These are phyloP conservation scores for Candida schatavii DNA, from an alignment of 805 yeast species.

Conservation along the genomic window DNA sequence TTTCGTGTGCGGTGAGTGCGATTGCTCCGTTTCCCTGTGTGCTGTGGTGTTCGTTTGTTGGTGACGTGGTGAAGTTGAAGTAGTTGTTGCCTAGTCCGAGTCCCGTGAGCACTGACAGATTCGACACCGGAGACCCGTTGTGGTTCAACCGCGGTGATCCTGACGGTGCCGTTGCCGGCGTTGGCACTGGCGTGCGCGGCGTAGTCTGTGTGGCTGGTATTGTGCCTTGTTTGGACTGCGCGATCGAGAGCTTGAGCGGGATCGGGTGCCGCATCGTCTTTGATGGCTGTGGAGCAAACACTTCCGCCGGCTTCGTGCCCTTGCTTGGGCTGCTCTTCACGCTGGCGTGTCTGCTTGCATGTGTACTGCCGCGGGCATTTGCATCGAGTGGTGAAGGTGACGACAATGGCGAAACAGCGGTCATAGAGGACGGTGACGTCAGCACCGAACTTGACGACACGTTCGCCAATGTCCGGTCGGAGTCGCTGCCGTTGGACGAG, in stretches of 20 bases:
- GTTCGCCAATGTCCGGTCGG: not conserved
- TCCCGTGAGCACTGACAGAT: constrained; percentile 24
- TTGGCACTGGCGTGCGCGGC: no score
- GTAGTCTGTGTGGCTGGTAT: constrained; percentile 3
- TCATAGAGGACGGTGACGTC: not conserved
- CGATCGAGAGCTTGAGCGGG: constrained; percentile 11
- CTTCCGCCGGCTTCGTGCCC: not conserved
- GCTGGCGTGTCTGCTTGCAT: not conserved
- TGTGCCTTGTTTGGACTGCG: constrained; percentile 2
- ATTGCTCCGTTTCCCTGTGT: constrained; percentile 5
- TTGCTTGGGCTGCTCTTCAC: not conserved
- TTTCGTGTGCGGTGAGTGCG: constrained; percentile 22
- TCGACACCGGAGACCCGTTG: constrained; percentile 10
- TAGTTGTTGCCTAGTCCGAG: constrained; percentile 41
- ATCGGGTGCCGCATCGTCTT: constrained; percentile 12
- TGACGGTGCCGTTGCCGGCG: constrained; percentile 4
- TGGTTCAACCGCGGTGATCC: not conserved
- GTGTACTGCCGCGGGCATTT: constrained; percentile 1
- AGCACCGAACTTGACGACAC: not conserved
- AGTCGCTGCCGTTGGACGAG: constrained; percentile 11
- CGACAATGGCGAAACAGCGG: not conserved
- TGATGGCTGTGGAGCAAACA: not conserved
- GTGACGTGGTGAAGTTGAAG: constrained; percentile 26
- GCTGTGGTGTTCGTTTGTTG: constrained; percentile 10
- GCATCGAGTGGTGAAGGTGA: not conserved